Conservation (phyloP, 2,329 filamentous ascomycete species). For the Dothidotthia symphoricarpi region DNA sequence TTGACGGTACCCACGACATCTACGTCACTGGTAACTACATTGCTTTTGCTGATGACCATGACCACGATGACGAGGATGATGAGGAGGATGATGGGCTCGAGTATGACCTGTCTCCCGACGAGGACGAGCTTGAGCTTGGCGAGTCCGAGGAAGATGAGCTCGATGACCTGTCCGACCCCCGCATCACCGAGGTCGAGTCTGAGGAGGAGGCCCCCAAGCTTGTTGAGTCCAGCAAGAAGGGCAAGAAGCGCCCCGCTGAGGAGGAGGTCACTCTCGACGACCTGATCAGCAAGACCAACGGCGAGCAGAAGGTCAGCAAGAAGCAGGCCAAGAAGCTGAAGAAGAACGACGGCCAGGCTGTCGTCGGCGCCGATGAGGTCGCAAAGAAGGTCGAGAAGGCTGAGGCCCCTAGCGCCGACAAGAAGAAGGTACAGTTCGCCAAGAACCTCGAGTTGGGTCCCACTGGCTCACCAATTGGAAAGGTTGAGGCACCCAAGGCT, state of each 20-base stretch:
- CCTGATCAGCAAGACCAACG: constrained; percentile 73
- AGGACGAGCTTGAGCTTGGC: constrained; percentile 65
- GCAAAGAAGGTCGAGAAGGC: constrained; percentile 54
- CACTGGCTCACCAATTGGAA: constrained; percentile 53
- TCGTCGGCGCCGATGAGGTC: constrained; percentile 54
- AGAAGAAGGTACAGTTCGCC: constrained; percentile 98
- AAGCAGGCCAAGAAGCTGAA: constrained; percentile 98
- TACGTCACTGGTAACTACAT: constrained; percentile 97
- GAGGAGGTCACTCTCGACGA: constrained; percentile 68
- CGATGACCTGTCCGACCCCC: constrained; percentile 69
- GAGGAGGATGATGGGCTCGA: constrained; percentile 58
- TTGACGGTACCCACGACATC: constrained; percentile 83
- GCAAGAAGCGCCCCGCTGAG: constrained; percentile 88
- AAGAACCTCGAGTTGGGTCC: constrained; percentile 98
- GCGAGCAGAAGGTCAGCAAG: constrained; percentile 80
- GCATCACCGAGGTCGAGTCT: constrained; percentile 78
- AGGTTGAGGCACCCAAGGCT: constrained; percentile 43
- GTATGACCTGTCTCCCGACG: constrained; percentile 77
- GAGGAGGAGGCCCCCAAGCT: constrained; percentile 66
- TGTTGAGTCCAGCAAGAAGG: constrained; percentile 51
- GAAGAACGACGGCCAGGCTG: constrained; percentile 94
- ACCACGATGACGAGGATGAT: constrained; percentile 61
- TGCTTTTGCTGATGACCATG: constrained; percentile 61
- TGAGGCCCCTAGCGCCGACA: constrained; percentile 47
- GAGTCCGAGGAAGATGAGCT: constrained; percentile 51